Evolutionary conservation across 495 filamentous ascomycete genomes (phyloP), one percentile per base, ranked within the genome.

Genomic region (Bacidia rubella): DNA sequence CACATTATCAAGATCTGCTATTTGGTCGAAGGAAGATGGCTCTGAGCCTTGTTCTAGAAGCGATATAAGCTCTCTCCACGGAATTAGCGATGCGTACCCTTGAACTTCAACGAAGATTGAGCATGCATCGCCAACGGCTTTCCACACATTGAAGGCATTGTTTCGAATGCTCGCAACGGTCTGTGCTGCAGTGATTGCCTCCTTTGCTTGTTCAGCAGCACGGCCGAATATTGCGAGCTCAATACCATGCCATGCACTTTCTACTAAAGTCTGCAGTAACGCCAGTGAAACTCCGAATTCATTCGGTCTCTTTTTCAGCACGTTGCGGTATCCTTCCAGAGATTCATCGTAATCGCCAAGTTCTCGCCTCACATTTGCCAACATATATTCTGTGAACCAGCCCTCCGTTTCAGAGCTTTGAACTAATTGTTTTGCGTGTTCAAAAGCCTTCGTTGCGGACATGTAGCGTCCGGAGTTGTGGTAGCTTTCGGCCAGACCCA

Each of bases 301-400:
- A 19, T 71, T 69, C 0, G 83, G 79, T 3, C 79, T 79, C 12
- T 70, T 63, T 2, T 66, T 63, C 47, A 95, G 69, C 12, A 97
- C 85, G 10, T 75, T 69, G 50, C 78, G 72, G 60, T 97, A 95
- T 25, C 82, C 78, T 11, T 67, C 58, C 56, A 90, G 84, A 10
- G 92, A 86, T 27, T 83, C 82, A 47, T 90, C 85, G 63, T 83
- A 94, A 17, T 94, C 81, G 10, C 90, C 87, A 29, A 97, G 74
- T 64, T 97, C 92, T 38, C 92, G 77, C 60, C 86, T 83, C 17
- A 97, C 85, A 54, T 99, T 96, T 1, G 89, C 90, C n/a, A 95
- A 74, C 81, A 99, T 94, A 62, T 96, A 95, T 57, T 86, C 83
- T 5, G 87, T 86, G 63, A 96, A 97, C 92, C 92, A 99, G 29